Evolutionary conservation across 768 basidiomycete genomes (phyloP), one percentile per base, ranked within the genome.

Genomic region (Crucibulum laeve): DNA sequence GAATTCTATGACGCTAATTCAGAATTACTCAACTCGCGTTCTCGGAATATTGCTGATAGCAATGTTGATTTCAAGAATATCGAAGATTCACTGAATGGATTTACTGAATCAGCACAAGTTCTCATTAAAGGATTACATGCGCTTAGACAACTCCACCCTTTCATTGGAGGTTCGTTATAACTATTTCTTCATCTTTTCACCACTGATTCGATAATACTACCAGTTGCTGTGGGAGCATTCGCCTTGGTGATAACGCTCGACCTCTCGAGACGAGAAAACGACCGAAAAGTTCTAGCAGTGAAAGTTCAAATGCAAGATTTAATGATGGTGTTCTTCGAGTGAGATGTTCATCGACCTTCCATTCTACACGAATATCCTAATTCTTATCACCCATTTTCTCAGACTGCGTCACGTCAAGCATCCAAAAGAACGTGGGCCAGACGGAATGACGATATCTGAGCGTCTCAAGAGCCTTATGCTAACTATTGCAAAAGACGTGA

Each of bases 271-370:
- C 55, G 65, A 10, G 69, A 72, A 15, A 75, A 73, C 37, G 66
- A 74, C 45, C 65, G 60, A 47, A 72, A 68, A 45, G 62, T 76
- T 13, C 40, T 66, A 11, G 52, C 58, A 1, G 54, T 77, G 10
- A 64, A 65, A 42, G 38, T 67, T 4, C 61, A 68, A 49, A 76
- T 76, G 69, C 62, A 59, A 32, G 63, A 70, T 25, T 71, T 69
- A 68, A 69, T 76, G 68, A 49, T 52, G 5, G 55, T 60, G 2
- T 59, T 76, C 14, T 57, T 74, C 18, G 64, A 70, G 73, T 73
- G n/a, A n/a, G n/a, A 44, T 5, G 70, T 53, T 23, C 19, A 14
- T 40, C 18, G 5, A 7, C 8, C 18, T 40, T 25, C 18, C 4
- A 25, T 10, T 18, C 18, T 40, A 14, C 13, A 10, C 39, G 28